Base-by-base conservation (phyloP, 2,329 filamentous ascomycete genomes). In the Talaromyces albobiverticillius region DNA sequence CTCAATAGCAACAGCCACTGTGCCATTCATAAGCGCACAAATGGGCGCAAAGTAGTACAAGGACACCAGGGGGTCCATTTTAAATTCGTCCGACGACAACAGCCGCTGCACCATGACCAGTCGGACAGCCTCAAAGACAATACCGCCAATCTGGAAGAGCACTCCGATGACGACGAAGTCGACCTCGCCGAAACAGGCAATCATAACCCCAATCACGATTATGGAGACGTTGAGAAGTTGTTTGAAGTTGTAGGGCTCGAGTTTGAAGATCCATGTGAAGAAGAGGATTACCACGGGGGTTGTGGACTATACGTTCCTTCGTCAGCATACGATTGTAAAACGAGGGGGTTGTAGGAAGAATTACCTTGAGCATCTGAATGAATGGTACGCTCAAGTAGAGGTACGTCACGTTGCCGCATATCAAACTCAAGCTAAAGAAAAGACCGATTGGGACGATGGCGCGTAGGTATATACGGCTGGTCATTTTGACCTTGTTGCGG, bases 331-430 rank as follows among this genome's bases (percentile, higher is more conserved):
- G 4, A 13, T 4, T 2, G 23, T 3, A 3, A 29, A 5, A 45
- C 22, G 20, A 20, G 3, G 22, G 18, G 51, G 55, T 31, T 29
- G 76, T 73, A 74, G 26, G 13, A 34, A 52, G 8, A n/a, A 14
- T 14, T 26, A 90, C 88, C 88, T 97, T 97, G 73, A 97, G 85
- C 93, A 97, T 97, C 81, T 97, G 93, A 67, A 97, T 97, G 74
- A 97, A 97, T 57, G 93, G 89, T 55, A 97, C 93, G 62, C 88
- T 93, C 58, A 97, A 83, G 75, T 96, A 95, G 51, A 96, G 83
- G 71, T 97, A 97, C 63, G 93, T 91, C 75, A 95, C 76, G 78
- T 97, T 97, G 68, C 92, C 91, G 75, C 91, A 96, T 70, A 97
- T 96, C 79, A 97, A 82, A 74, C 88, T 94, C 79, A 96, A 79